phyloP scores from a whole-genome alignment of 2,329 filamentous ascomycete genomes.

The Pseudogymnoascus sp. region DNA sequence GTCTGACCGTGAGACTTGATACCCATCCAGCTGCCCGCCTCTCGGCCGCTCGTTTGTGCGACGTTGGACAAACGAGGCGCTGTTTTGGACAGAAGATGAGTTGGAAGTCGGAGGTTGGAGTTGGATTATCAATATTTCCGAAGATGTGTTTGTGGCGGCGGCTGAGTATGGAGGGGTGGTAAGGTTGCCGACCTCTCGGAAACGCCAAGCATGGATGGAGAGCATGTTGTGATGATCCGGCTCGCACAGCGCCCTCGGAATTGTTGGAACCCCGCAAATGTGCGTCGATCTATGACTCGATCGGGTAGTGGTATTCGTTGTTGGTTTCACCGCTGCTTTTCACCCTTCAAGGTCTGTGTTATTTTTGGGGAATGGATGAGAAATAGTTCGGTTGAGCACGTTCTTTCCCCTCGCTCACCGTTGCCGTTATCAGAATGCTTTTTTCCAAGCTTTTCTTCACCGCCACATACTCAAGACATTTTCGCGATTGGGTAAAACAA shows the following conservation, averaged over 20 bases:
- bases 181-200: neutral
- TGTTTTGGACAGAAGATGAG: neutral
- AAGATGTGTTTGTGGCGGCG: neutral
- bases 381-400: neutral
- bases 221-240: conserved; percentile 3
- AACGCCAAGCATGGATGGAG: neutral
- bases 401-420: neutral
- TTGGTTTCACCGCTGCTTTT: conserved; percentile 4
- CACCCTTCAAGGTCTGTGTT: neutral
- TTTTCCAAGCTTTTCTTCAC: conserved; percentile 1
- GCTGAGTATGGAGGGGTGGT: neutral
- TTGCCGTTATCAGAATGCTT: neutral
- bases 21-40: neutral
- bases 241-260: neutral
- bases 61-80: neutral
- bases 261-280: neutral
- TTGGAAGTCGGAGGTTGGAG: neutral
- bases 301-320: neutral
- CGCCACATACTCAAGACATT: neutral
- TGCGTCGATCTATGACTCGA: neutral
- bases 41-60: neutral
- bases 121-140: neutral
- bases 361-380: neutral
- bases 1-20: neutral
- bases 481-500: neutral